Base-by-base conservation (phyloP, 768 basidiomycete genomes). In the Paxillus ammoniavirescens region DNA sequence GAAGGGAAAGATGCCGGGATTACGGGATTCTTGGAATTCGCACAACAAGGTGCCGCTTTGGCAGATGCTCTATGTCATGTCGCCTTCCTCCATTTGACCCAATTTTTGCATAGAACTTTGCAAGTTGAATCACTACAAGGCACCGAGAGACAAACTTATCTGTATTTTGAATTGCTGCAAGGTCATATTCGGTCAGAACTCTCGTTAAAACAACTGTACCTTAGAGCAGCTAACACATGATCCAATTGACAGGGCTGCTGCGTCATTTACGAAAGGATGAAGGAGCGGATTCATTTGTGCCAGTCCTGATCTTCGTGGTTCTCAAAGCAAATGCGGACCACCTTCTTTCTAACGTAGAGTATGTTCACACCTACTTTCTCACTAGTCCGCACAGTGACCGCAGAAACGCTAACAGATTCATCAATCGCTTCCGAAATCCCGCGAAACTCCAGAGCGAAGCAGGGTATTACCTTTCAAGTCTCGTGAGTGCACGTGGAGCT, bases 51-150 rank as follows among this genome's bases (percentile, higher is more conserved):
- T 90, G 13, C 18, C 68, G 63, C 26, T 18, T 38, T 44, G 13
- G 47, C n/a, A 4, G 36, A 17, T 38, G 0, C 10, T 18, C 30
- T 3, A 21, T 21, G 47, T 2, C 21, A 21, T 21, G 47, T 2
- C 38, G 4, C 8, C 43, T 30, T 17, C 9, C 4, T 53, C 28
- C 30, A 4, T 26, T 47, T 65, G 40, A 50, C 50, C 5, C 37
- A 1, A 14, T 18, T 28, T 46, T 36, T 41, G 31, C 31, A 36
- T 64, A 93, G 97, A 99, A 70, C 76, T 99, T 41, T 71, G 93
- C 61, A 98, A 98, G 78, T 88, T 99, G 57, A 98, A 97, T 64
- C 94, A 98, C 67, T 99, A 98, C 77, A 98, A 98, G 70, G 97
- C 97, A 9, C 97, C 97, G 8, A 81, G 97, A 41, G 97, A 99